Evolutionary conservation across 2,329 filamentous ascomycete genomes (phyloP), one percentile per base, ranked within the genome.

Genomic region (Cercospora nicotianae): DNA sequence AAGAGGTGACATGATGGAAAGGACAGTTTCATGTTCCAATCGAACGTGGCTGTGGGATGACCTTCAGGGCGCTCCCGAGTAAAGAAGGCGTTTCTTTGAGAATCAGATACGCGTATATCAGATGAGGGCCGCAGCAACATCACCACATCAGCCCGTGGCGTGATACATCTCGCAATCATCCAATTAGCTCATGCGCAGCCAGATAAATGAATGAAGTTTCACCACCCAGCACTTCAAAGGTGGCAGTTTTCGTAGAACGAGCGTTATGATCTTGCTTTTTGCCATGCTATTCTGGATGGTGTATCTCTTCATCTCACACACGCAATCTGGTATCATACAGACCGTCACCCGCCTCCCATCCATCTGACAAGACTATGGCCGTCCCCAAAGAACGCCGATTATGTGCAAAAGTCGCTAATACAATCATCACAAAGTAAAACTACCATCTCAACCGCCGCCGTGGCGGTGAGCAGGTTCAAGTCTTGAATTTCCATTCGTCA

Each of bases 371-470:
- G 45, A 55, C 30, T 12, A 23, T 26, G 31, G 10, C 23, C 16
- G 12, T 28, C 12, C 23, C 48, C 48, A 55, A 55, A 3, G 2
- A 13, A 63, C 61, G 61, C 61, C 61, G 48, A 55, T 36, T 16
- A 57, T 63, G 61, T 63, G 31, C 61, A 53, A 60, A 36, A 55
- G 48, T 58, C 63, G 63, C 63, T 65, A 65, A 65, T n/a, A 33
- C 28, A 8, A 65, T 60, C 63, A 65, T 51, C 31, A 62, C 64
- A 62, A 62, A 55, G 33, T 16, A 45, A 45, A 28, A 28, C 10
- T 26, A 5, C 30, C 36, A n/a, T 42, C 61, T 26, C 53, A 33
- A 51, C 26, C 31, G 23, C 6, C 48, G 10, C 18, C 16, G 10
- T 62, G 36, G 42, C 33, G 42, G 51, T 36, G 36, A 36, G 23